Evolutionary conservation across 2,329 filamentous ascomycete species (phyloP), one percentile per base, ranked within the genome.

Genomic region (Fusarium odoratissimum): DNA sequence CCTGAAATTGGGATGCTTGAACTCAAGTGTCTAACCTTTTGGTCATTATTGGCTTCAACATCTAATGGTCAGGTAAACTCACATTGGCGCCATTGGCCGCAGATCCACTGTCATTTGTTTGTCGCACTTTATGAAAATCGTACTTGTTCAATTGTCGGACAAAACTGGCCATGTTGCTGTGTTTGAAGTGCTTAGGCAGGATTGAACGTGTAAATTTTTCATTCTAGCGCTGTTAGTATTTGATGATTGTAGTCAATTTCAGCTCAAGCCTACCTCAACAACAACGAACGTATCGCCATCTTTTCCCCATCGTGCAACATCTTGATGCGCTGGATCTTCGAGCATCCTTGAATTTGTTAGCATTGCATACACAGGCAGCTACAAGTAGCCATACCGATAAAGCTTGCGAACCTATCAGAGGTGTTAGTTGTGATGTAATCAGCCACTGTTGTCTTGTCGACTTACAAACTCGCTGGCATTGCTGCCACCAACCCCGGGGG

Each of bases 131-230:
- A 86, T 99, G 96, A 77, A 99, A 99, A 80, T 97, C 95, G 82
- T 97, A 98, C 81, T 98, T 98, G 86, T 98, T 98, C 65, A 98
- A 86, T 81, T 98, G 95, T 54, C 95, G 92, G 65, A 98, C 95
- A 80, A 98, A 98, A 83, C 95, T 97, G 37, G 95, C 95, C 85
- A 98, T 98, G 82, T 98, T 98, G 88, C 94, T 97, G 84, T 98
- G 96, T 83, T 99, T 99, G 87, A 99, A 99, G 79, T 98, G 95
- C 81, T 98, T 98, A 5, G 96, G 96, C 21, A 99, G 90, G 77
- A 99, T 97, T 42, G 93, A 93, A 82, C 98, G 97, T 28, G 96
- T 98, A 80, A 99, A 99, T 82, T 97, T 97, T 82, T 98, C 95
- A 82, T 97, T 97, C 95, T 98, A 81, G 41, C 31, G 21, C 17